Evolutionary conservation across 2,329 filamentous ascomycete genomes (phyloP).

Genomic region (Phialocephala sp.): DNA sequence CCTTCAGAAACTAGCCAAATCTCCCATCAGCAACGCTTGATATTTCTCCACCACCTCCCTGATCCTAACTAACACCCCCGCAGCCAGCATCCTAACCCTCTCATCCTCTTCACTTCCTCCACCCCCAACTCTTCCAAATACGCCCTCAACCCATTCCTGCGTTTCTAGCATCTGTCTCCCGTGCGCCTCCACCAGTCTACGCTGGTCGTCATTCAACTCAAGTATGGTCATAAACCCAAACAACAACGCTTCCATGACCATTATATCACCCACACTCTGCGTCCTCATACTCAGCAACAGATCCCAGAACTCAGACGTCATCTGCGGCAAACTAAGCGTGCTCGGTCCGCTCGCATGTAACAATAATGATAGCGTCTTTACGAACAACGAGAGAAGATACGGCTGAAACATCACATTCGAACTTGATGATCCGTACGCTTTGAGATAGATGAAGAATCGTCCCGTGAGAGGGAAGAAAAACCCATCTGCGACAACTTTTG

Average conservation of each 20-base stretch:
- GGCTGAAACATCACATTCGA: slow-evolving; percentile 73
- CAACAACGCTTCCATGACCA: slow-evolving; percentile 75
- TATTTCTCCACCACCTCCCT: slow-evolving; percentile 84
- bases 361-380: slow-evolving; percentile 85
- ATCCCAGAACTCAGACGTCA: slow-evolving; percentile 85
- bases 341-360: slow-evolving; percentile 83
- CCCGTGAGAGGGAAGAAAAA: slow-evolving; percentile 90
- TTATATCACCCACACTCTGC: slow-evolving; percentile 63
- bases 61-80: slow-evolving; percentile 77
- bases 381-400: slow-evolving; percentile 75
- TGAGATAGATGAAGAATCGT: slow-evolving; percentile 72
- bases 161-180: slow-evolving; percentile 83
- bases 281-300: slow-evolving; percentile 76
- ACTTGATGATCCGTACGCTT: slow-evolving; percentile 55
- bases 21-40: slow-evolving; percentile 76
- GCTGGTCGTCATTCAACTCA: slow-evolving; percentile 79
- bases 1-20: slow-evolving; percentile 53
- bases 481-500: slow-evolving; percentile 72
- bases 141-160: slow-evolving; percentile 79
- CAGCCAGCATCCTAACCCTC: slow-evolving; percentile 78
- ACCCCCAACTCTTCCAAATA: slow-evolving; percentile 64
- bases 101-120: slow-evolving; percentile 70
- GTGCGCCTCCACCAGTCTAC: slow-evolving; percentile 74
- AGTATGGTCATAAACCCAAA: slow-evolving; percentile 81
- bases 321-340: slow-evolving; percentile 74